Conservation (phyloP, 768 basidiomycete genomes). For the Mycena belliarum region DNA sequence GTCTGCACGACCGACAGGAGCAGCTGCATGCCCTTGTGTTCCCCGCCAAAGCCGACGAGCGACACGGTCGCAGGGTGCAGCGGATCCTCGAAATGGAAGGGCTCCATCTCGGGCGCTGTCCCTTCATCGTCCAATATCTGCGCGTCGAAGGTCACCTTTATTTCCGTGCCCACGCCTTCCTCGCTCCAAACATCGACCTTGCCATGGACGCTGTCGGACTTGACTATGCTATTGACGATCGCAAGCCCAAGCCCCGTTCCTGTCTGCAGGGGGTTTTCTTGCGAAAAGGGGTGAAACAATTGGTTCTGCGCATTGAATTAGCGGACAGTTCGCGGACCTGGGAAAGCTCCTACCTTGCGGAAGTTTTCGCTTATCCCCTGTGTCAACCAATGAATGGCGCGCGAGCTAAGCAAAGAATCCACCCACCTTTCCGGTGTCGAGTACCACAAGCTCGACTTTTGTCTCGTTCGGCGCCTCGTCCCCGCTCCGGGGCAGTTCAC, state of each 20-base stretch:
- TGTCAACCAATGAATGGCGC: neutral
- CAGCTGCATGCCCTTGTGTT: constrained; percentile 67
- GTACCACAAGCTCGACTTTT: constrained; percentile 80
- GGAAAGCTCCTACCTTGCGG: constrained; percentile 58
- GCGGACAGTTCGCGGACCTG: neutral
- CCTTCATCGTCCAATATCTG: constrained; percentile 47
- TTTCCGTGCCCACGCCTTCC: constrained; percentile 88
- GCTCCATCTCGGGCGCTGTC: constrained; percentile 42
- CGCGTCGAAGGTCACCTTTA: constrained; percentile 81
- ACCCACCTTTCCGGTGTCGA: constrained; percentile 85
- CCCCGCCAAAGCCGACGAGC: constrained; percentile 68
- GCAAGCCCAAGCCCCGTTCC: constrained; percentile 94
- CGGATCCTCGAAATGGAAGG: constrained; percentile 45
- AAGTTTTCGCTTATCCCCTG: constrained; percentile 92
- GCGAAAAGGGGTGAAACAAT: constrained; percentile 95
- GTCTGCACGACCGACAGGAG: constrained; percentile 59
- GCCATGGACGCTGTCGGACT: constrained; percentile 81
- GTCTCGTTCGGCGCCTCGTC: constrained; percentile 59
- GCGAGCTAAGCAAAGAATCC: neutral
- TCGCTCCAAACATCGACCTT: constrained; percentile 94
- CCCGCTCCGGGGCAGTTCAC: constrained; percentile 62
- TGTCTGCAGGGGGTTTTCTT: constrained; percentile 91
- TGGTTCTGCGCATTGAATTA: constrained; percentile 65
- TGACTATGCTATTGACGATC: constrained; percentile 91
- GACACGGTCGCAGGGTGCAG: constrained; percentile 54